Evolutionary conservation across 2,329 filamentous ascomycete genomes (phyloP), one percentile per base, ranked within the genome.

Genomic region (Fusarium sp.): DNA sequence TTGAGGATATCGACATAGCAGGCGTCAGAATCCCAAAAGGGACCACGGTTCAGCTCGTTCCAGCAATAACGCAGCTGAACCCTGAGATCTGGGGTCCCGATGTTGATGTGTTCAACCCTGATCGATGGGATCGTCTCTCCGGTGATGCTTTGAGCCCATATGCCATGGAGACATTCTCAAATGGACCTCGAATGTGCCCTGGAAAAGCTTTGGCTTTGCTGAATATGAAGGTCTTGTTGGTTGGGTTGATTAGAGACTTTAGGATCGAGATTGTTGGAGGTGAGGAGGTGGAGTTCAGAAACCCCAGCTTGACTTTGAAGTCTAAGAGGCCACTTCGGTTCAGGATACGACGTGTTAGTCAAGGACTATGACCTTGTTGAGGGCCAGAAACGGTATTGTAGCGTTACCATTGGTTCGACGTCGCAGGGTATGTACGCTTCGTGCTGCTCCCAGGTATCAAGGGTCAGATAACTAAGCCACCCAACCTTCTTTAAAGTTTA

Each of bases 181-280:
- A 72, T 1, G 71, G 71, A 1, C 59, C 71, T 1, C 59, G 71
- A 0, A 72, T 73, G 28, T 73, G 71, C 22, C 62, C 68, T 2
- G 71, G 71, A 14, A 74, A 69, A 39, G 47, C 55, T 0, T 31
- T 74, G 6, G 67, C 71, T 5, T 33, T 74, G 28, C 20, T 74
- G 0, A 59, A 74, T 20, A 63, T 73, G 20, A 71, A 73, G 18
- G 55, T 53, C 2, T 15, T 73, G 26, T 6, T 74, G 9, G 24
- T 30, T 6, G 56, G 58, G 5, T 6, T 74, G n/a, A 35, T 74
- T 1, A 59, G 38, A 22, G 54, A 58, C 6, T 73, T 73, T 18
- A 18, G 18, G 10, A 10, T 73, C 2, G 67, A 65, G 20, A 50
- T 20, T 33, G 3, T 6, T 24, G 13, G 35, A 3, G n/a, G 24